phyloP scores from a whole-genome alignment of 1,284 basidiomycete genomes.

The Ceratobasidium theobromae region DNA sequence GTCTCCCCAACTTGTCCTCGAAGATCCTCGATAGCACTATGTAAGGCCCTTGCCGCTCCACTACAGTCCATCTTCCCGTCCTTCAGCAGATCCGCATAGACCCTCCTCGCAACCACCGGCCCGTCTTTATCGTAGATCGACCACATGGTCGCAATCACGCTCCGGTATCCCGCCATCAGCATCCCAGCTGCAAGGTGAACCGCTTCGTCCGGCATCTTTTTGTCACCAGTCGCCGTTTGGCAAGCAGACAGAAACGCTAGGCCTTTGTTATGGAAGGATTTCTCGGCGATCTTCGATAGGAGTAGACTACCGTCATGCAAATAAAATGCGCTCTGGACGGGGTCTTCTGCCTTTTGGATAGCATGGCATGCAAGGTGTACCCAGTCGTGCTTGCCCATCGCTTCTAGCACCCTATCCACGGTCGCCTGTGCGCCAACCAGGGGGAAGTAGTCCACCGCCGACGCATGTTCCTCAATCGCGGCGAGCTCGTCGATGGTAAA shows the following conservation, averaged over 20 bases:
- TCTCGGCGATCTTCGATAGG: not conserved
- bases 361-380: not conserved
- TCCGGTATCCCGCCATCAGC: not conserved
- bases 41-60: not conserved
- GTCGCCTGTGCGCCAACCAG: not conserved
- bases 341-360: not conserved
- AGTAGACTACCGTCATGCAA: not conserved
- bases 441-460: not conserved
- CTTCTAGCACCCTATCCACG: not conserved
- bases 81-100: not conserved
- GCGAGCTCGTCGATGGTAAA: not conserved
- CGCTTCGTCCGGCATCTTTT: not conserved
- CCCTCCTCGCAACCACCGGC: not conserved
- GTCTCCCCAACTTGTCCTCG: not conserved
- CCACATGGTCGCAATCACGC: not conserved
- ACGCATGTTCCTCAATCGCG: not conserved
- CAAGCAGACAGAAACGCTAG: not conserved
- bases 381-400: not conserved
- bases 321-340: not conserved
- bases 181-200: not conserved
- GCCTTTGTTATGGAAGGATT: not conserved
- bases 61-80: not conserved
- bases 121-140: not conserved
- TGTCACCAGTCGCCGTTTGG: not conserved
- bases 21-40: not conserved